Percentiles rank a stretch among this genome's conserved stretches.
These are phyloP conservation scores for Tilletia walkeri DNA, from an alignment of 1,284 basidiomycete species.

Conservation along the genomic window DNA sequence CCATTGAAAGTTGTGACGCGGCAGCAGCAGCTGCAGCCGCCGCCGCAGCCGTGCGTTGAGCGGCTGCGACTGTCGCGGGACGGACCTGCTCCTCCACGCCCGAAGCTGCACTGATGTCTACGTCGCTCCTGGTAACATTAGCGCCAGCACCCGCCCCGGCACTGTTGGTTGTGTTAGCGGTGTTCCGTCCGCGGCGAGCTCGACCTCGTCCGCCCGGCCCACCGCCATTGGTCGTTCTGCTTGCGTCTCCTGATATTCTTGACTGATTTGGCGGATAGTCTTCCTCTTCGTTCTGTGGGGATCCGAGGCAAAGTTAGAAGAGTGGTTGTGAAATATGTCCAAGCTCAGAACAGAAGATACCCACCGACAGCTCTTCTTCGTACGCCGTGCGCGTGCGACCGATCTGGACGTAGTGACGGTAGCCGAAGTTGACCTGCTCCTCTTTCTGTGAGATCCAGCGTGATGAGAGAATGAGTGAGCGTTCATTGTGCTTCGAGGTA, in stretches of 20 bases:
- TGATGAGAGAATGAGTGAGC: background rate
- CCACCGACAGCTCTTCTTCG: conserved; percentile 37
- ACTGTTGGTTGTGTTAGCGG: background rate
- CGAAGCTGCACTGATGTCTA: background rate
- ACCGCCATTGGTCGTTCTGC: background rate
- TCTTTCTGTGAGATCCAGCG: conserved; percentile 22
- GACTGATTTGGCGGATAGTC: conserved; percentile 9
- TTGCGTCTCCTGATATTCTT: background rate
- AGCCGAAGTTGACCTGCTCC: conserved; percentile 41
- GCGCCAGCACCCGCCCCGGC: background rate
- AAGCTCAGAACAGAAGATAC: background rate
- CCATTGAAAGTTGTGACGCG: conserved; percentile 7
- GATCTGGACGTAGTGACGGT: conserved; percentile 48
- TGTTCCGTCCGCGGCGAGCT: background rate
- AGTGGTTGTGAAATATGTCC: background rate
- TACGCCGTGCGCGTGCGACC: conserved; percentile 39
- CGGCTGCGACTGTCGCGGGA: conserved; percentile 1
- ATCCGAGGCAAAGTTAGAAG: background rate
- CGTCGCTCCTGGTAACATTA: background rate
- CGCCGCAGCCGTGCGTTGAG: background rate
- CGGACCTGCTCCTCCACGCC: background rate
- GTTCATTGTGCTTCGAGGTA: background rate
- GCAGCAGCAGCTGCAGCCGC: background rate
- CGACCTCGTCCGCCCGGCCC: background rate
- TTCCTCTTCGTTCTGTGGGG: conserved; percentile 15